Base-by-base conservation (phyloP, 768 basidiomycete genomes). In the Trametes coccinea region DNA sequence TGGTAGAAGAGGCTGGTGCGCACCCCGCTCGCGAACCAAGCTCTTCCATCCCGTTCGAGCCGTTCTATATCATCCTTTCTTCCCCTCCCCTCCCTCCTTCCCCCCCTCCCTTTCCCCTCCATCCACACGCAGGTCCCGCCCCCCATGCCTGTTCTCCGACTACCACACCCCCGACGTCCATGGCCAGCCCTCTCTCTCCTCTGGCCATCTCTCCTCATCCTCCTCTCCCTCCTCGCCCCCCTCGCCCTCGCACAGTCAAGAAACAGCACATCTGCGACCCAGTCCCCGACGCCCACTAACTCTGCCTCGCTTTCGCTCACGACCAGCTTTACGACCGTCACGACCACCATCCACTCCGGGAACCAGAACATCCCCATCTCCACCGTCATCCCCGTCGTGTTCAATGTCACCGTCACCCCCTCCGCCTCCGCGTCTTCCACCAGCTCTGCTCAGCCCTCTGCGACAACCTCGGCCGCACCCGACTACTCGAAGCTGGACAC, bases 321-420 rank as follows among this genome's bases (percentile, higher is more conserved):
- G 14, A 85, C 83, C 14, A 77, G 77, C 60, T 82, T 83, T 43
- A 74, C 80, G 67, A 82, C 82, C 4, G 60, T 83, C 53, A 80
- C 85, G 34, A 76, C 77, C 40, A 73, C 82, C 63, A 75, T 77
- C 56, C 75, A 76, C 46, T 78, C 82, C 5, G 84, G 81, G 17
- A 79, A 73, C 59, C 81, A 80, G 66, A 75, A 77, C 61, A 76
- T 82, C 40, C 73, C 82, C 34, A 59, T 87, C 56, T 77, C 83
- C 55, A 82, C 84, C 31, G 77, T 82, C 34, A 65, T 90, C 51
- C 83, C 88, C n/a, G 83, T 82, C 45, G 72, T 81, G 56, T 79
- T 83, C 71, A 87, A 88, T 75, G 84, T 84, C 62, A 89, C 86
- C 53, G 73, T 79, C 56, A 85, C 85, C 6, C 66, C 82, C 58